Base-by-base conservation (phyloP, 495 filamentous ascomycete species). In the Achaetomiella virescens region DNA sequence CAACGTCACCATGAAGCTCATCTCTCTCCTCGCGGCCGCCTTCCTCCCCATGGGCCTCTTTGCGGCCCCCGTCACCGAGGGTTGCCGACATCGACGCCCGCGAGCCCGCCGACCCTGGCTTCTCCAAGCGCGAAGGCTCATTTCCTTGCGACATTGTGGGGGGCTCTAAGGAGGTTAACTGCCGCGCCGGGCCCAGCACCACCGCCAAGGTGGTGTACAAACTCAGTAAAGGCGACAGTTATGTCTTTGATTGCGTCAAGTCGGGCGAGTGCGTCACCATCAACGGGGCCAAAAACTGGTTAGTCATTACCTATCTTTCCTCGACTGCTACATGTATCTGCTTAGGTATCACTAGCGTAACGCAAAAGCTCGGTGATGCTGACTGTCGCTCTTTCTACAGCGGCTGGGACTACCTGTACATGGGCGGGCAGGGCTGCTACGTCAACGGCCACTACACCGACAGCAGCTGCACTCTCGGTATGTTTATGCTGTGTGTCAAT, bases 131-230 rank as follows among this genome's bases (percentile, higher is more conserved):
- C 54, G 63, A 70, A 17, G 61, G 41, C 1, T 65, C 61, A 47
- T 20, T 76, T 29, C n/a, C n/a, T n/a, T 48, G 29, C 46, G 12
- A 3, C 2, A 48, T 36, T 18, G 31, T 48, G 10, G 31, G 46
- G n/a, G 38, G 14, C n/a, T 68, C 71, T 58, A 80, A 74, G 58
- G 73, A 68, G 67, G 75, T 72, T 3, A 75, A 75, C 61, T 78
- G 70, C 66, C 50, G 72, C 35, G 70, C 75, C 56, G 64, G 62
- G 40, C 64, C 71, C 12, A 58, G 57, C 11, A 57, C 63, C 36
- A 71, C 75, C 62, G 55, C 44, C 27, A 49, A 25, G 6, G 48
- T 68, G 62, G 73, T 75, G 31, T 58, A 76, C 33, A 79, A 78
- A 49, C 40, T 71, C 14, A 68, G 75, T 59, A 76, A 72, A 11